phyloP scores from a whole-genome alignment of 2,329 filamentous ascomycete genomes.

The Thelonectria discophora region DNA sequence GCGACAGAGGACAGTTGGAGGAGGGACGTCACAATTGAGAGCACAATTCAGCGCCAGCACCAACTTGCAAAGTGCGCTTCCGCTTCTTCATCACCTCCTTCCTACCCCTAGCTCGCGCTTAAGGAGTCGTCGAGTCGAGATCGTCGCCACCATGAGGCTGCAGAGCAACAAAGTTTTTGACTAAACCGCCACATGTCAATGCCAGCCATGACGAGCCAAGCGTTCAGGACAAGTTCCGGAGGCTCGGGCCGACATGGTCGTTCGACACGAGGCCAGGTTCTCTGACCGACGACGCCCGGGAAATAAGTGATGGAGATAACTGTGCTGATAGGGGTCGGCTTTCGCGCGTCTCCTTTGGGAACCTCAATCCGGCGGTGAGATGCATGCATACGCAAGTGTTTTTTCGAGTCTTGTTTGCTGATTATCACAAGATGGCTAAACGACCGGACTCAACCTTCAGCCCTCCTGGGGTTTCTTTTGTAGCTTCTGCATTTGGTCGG shows the following conservation, averaged over 20 bases:
- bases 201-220: slow-evolving; percentile 9
- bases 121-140: slow-evolving; percentile 12
- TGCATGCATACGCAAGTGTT: slow-evolving; percentile 15
- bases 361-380: slow-evolving; percentile 1
- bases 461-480: slow-evolving; percentile 20
- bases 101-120: not conserved
- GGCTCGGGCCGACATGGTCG: slow-evolving; percentile 35
- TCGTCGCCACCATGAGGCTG: slow-evolving; percentile 17
- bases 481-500: slow-evolving; percentile 24
- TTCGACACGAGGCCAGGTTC: slow-evolving; percentile 13
- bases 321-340: not conserved
- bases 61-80: not conserved
- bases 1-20: not conserved
- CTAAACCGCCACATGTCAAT: slow-evolving; percentile 34
- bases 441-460: slow-evolving; percentile 29
- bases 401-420: not conserved
- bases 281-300: not conserved
- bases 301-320: slow-evolving; percentile 15
- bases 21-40: not conserved
- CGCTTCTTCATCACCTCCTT: not conserved
- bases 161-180: slow-evolving; percentile 38
- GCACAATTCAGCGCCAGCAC: too few relatives aligned
- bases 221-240: slow-evolving; percentile 30
- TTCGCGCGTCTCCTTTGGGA: slow-evolving; percentile 11
- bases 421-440: slow-evolving; percentile 4